A percentile compares a stretch with the other conserved stretches of the same genome.
Conservation (phyloP, 1,284 basidiomycete genomes). For the Porphyrellus sp. region DNA sequence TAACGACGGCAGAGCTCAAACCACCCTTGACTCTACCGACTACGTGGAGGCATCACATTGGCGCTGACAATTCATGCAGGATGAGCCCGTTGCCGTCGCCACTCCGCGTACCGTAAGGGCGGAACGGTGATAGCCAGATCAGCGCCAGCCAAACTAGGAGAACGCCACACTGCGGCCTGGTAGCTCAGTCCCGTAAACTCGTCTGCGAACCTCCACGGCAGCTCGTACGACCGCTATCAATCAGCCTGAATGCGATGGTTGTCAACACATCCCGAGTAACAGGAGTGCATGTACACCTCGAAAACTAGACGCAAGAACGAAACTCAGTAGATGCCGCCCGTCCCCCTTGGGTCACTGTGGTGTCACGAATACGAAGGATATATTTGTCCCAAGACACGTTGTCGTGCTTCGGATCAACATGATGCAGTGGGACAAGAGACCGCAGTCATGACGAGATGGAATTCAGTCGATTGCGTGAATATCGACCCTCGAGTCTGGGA, state of each 20-base stretch:
- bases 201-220: not conserved
- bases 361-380: not conserved
- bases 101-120: not conserved
- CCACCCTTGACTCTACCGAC: slow-evolving; percentile 9
- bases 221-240: not conserved
- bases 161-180: not conserved
- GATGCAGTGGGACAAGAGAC: not conserved
- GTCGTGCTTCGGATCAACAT: slow-evolving; percentile 16
- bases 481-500: not conserved
- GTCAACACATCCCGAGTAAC: not conserved
- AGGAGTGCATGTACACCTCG: not conserved
- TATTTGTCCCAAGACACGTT: slow-evolving; percentile 4
- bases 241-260: not conserved
- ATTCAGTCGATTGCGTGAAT: slow-evolving; percentile 1
- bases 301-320: not conserved
- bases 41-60: slow-evolving; percentile 2
- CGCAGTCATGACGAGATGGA: not conserved
- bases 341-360: not conserved
- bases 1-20: slow-evolving; percentile 1
- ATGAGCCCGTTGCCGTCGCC: not conserved
- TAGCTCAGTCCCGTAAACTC: not conserved
- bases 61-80: not conserved
- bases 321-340: not conserved
- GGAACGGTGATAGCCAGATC: slow-evolving; percentile 9
- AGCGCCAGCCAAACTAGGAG: not conserved